phyloP scores from a whole-genome alignment of 192 early-diverging fungal genomes.

The Gonapodya sp. region DNA sequence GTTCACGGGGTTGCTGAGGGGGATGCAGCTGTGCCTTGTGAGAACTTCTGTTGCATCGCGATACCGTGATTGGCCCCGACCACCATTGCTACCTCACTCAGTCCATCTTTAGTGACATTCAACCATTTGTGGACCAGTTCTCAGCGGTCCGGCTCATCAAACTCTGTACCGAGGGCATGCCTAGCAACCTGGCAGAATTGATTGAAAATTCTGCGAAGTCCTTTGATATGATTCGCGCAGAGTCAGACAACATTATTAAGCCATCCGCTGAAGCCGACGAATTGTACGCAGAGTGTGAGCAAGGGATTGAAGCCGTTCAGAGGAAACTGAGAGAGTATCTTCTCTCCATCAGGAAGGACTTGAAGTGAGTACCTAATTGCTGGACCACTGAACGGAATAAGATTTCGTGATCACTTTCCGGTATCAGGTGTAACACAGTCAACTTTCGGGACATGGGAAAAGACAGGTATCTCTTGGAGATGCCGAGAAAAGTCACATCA shows the following conservation, averaged over 20 bases:
- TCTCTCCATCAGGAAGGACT: conserved; percentile 44
- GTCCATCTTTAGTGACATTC: conserved; percentile 25
- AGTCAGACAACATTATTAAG: conserved; percentile 46
- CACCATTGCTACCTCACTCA: conserved; percentile 12
- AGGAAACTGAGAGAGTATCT: conserved; percentile 57
- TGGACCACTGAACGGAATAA: background rate
- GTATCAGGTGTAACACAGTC: conserved; percentile 43
- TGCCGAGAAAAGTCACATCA: conserved; percentile 53
- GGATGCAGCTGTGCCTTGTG: background rate
- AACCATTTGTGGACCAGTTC: conserved; percentile 31
- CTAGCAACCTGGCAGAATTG: conserved; percentile 39
- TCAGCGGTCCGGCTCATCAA: conserved; percentile 38
- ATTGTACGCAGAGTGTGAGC: conserved; percentile 63
- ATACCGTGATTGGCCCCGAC: background rate
- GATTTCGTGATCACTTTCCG: background rate
- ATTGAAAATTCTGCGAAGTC: conserved; percentile 64
- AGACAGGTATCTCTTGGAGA: conserved; percentile 90
- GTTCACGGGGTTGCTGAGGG: conserved; percentile 56
- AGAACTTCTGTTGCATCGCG: background rate
- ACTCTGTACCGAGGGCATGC: conserved; percentile 36
- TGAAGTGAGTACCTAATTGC: conserved; percentile 38
- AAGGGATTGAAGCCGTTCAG: conserved; percentile 48
- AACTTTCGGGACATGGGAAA: conserved; percentile 87
- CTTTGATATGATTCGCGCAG: conserved; percentile 60
- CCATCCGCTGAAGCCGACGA: conserved; percentile 64